phyloP scores from a whole-genome alignment of 2,329 filamentous ascomycete genomes.

The Aphanocladium album region DNA sequence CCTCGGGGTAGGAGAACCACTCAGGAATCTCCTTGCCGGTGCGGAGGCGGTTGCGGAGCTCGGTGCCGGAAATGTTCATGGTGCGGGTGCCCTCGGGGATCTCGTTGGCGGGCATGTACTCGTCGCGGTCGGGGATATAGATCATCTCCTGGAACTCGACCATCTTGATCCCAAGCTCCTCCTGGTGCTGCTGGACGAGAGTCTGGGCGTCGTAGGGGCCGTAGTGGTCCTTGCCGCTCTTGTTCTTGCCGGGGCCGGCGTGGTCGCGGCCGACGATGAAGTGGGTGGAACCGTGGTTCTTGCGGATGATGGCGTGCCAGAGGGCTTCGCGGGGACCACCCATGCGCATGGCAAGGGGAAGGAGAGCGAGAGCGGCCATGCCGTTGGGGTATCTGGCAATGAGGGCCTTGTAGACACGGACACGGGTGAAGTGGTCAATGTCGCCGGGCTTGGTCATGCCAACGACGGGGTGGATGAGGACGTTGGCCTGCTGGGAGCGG shows the following conservation, averaged over 20 bases:
- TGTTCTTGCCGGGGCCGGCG: constrained; percentile 97
- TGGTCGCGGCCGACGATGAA: constrained; percentile 99
- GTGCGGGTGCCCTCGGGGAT: constrained; percentile 80
- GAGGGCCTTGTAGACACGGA: constrained; percentile 96
- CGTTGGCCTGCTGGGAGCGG: constrained; percentile 92
- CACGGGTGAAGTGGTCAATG: constrained; percentile 99
- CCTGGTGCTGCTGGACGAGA: constrained; percentile 91
- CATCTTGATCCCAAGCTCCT: constrained; percentile 96
- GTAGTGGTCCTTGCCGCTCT: constrained; percentile 94
- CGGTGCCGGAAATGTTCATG: constrained; percentile 79
- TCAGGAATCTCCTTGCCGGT: constrained; percentile 93
- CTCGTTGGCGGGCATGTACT: constrained; percentile 91
- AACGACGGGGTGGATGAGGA: constrained; percentile 97
- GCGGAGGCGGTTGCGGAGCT: constrained; percentile 86
- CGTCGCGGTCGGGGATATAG: constrained; percentile 93
- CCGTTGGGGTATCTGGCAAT: constrained; percentile 96
- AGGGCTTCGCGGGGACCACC: constrained; percentile 96
- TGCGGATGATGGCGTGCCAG: constrained; percentile 99
- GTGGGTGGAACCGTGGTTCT: constrained; percentile 98
- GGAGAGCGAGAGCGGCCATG: constrained; percentile 93
- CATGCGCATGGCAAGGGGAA: constrained; percentile 98
- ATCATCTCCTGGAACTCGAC: constrained; percentile 99
- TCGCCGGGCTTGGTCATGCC: constrained; percentile 98
- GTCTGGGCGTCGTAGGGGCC: constrained; percentile 96
- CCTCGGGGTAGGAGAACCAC: constrained; percentile 99